phyloP scores from a whole-genome alignment of 2,329 filamentous ascomycete genomes.

The Alternaria metachromatica region DNA sequence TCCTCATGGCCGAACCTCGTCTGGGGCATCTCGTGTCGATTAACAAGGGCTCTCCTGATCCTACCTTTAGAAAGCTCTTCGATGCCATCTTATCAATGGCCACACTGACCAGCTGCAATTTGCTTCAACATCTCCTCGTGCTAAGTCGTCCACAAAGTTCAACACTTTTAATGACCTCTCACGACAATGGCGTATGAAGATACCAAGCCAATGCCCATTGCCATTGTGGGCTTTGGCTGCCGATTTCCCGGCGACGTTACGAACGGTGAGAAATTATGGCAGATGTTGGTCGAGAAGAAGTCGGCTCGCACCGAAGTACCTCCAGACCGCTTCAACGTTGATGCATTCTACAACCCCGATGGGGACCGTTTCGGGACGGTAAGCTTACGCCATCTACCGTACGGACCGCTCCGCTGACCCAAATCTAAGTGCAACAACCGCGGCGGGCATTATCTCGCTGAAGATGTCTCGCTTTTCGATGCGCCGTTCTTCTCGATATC shows the following conservation, averaged over 20 bases:
- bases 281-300: conserved; percentile 17
- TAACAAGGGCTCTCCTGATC: not conserved
- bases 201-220: conserved; percentile 28
- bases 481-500: conserved; percentile 31
- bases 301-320: conserved; percentile 18
- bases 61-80: not conserved
- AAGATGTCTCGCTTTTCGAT: conserved; percentile 30
- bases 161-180: not conserved
- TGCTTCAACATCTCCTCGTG: not conserved
- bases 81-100: not conserved
- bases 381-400: not conserved
- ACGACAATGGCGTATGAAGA: conserved; percentile 6
- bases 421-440: conserved; percentile 12
- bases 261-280: conserved; percentile 21
- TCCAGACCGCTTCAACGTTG: conserved; percentile 17
- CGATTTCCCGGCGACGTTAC: conserved; percentile 24
- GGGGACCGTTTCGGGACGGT: conserved; percentile 17
- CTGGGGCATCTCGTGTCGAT: not conserved
- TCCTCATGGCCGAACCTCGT: not conserved
- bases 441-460: conserved; percentile 27
- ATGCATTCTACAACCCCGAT: conserved; percentile 25
- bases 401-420: not conserved
- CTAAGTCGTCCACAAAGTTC: not conserved
- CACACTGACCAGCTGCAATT: not conserved
- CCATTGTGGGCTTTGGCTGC: conserved; percentile 40